Percentiles rank a stretch among this genome's conserved stretches.
phyloP scores from a whole-genome alignment of 305 asterid species.

The Solanum aculeatissimum region DNA sequence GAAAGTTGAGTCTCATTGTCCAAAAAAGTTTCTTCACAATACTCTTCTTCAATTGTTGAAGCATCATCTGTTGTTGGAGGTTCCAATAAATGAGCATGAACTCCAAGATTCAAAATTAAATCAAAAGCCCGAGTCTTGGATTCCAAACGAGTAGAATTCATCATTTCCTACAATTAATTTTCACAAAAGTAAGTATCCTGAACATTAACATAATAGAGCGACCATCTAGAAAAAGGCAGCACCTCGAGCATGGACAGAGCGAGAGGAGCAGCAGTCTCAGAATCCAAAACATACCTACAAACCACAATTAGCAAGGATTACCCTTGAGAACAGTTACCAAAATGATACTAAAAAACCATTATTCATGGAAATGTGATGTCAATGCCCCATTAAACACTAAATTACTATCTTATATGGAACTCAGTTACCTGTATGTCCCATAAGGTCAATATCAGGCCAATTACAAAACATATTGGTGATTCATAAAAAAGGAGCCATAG shows the following conservation, averaged over 20 bases:
- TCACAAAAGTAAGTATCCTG: conserved; percentile 14
- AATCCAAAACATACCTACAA: conserved; percentile 92
- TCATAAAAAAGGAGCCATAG: background rate
- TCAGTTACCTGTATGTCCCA: background rate
- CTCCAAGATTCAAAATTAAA: conserved; percentile 91
- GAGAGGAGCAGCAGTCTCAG: conserved; percentile 91
- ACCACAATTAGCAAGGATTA: conserved; percentile 15
- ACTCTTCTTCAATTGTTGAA: conserved; percentile 67
- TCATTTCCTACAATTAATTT: conserved; percentile 68
- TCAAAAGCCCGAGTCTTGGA: conserved; percentile 94
- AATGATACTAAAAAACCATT: background rate
- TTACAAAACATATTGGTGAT: background rate
- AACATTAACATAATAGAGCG: conserved; percentile 4
- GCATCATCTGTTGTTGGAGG: conserved; percentile 78
- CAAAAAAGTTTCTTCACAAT: conserved; percentile 58
- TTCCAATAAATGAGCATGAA: conserved; percentile 95
- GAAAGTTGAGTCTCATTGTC: conserved; percentile 58
- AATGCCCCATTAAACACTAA: background rate
- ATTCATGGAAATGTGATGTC: background rate
- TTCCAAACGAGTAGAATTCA: conserved; percentile 62
- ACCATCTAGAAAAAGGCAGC: conserved; percentile 5
- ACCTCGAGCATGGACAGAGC: conserved; percentile 94
- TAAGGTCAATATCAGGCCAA: background rate
- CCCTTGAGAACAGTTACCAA: conserved; percentile 3
- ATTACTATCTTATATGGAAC: background rate